Evolutionary conservation across 371 early-diverging fungal genomes (phyloP).

Genomic region (Phascolomyces articulosus): DNA sequence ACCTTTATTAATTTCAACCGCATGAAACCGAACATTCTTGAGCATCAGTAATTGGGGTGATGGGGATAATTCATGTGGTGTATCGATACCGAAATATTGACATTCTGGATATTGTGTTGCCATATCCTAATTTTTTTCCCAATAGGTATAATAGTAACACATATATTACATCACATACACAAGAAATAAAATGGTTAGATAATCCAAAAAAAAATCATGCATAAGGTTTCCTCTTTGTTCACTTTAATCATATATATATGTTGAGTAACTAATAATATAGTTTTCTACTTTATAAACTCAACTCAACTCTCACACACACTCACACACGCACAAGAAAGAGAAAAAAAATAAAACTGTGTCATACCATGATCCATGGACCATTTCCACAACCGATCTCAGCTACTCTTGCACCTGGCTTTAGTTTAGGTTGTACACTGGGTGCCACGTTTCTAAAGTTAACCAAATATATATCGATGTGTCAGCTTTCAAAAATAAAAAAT

Average conservation of each 20-base stretch:
- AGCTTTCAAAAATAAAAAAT: not conserved
- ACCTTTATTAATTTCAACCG: constrained; percentile 3
- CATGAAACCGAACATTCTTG: constrained; percentile 28
- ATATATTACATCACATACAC: too few species aligned
- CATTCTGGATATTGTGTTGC: constrained; percentile 41
- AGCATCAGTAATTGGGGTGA: constrained; percentile 2
- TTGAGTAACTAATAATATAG: too few species aligned
- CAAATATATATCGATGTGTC: not conserved
- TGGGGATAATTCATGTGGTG: constrained; percentile 3
- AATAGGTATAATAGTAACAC: too few species aligned
- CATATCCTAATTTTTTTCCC: constrained; percentile 24
- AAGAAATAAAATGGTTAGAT: too few species aligned
- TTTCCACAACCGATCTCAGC: constrained; percentile 26
- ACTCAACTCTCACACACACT: too few species aligned
- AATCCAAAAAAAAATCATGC: constrained; percentile 11
- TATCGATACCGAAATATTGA: constrained; percentile 28
- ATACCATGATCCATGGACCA: constrained; percentile 28
- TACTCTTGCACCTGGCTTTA: constrained; percentile 19
- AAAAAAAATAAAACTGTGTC: not conserved
- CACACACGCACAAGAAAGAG: too few species aligned
- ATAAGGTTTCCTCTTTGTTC: not conserved
- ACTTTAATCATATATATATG: too few species aligned
- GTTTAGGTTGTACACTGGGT: constrained; percentile 14
- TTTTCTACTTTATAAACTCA: too few species aligned
- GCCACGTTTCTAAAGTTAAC: constrained; percentile 13